A percentile compares a stretch with the other conserved stretches of the same genome.
These are phyloP conservation scores for Neoascochyta sp. DNA, from an alignment of 2,329 filamentous ascomycete species.

Conservation along the genomic window DNA sequence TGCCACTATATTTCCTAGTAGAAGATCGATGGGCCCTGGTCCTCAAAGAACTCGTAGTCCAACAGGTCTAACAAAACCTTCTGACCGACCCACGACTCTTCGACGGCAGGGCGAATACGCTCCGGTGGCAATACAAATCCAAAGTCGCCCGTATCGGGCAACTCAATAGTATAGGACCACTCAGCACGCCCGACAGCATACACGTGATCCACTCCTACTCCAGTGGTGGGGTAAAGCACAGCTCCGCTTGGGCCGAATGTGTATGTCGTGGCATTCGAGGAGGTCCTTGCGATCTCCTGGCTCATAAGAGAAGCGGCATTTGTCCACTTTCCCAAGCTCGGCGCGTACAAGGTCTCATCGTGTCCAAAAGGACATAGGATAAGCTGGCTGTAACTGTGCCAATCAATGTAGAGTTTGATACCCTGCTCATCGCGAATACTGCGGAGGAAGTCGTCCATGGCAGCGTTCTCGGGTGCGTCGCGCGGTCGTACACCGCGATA, in stretches of 20 bases:
- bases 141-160: slow-evolving; percentile 46
- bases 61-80: slow-evolving; percentile 21
- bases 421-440: slow-evolving; percentile 45
- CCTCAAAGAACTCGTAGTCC: slow-evolving; percentile 29
- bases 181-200: slow-evolving; percentile 41
- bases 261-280: slow-evolving; percentile 31
- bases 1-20: no score
- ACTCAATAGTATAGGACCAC: slow-evolving; percentile 46
- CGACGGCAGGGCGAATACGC: slow-evolving; percentile 45
- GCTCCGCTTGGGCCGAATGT: slow-evolving; percentile 50
- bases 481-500: slow-evolving; percentile 30
- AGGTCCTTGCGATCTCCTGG: slow-evolving; percentile 49
- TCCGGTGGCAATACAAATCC: slow-evolving; percentile 49
- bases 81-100: slow-evolving; percentile 45
- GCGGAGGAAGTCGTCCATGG: slow-evolving; percentile 46
- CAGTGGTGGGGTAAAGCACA: slow-evolving; percentile 56
- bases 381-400: slow-evolving; percentile 60
- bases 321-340: slow-evolving; percentile 50
- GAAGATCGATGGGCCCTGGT: slow-evolving; percentile 17
- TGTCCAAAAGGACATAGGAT: slow-evolving; percentile 59
- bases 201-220: slow-evolving; percentile 44
- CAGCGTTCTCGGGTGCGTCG: slow-evolving; percentile 29
- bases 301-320: slow-evolving; percentile 47
- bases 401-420: slow-evolving; percentile 60
- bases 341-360: slow-evolving; percentile 48